phyloP scores from a whole-genome alignment of 2,329 filamentous ascomycete species.

The Scytalidium sp. region DNA sequence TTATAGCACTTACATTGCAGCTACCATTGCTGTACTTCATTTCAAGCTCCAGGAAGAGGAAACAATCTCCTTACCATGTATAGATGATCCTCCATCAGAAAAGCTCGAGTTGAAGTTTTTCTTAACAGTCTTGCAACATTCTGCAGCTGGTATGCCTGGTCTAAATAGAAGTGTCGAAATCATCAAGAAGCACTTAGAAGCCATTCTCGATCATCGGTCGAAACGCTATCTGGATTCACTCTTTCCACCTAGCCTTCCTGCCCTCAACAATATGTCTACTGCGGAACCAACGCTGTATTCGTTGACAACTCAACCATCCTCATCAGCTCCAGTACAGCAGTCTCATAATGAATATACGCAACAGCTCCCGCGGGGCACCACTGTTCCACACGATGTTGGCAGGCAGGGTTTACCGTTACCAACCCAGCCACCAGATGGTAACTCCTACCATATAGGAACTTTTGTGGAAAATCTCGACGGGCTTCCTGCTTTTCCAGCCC shows the following conservation, averaged over 20 bases:
- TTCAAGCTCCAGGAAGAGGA: neutral
- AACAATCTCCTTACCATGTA: neutral
- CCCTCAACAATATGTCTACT: neutral
- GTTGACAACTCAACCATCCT: neutral
- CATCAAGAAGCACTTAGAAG: neutral
- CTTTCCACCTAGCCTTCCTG: neutral
- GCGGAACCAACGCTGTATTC: neutral
- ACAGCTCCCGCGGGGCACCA: neutral
- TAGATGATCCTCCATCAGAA: neutral
- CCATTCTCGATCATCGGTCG: neutral
- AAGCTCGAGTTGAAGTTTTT: neutral
- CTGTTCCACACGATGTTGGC: neutral
- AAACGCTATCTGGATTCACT: neutral
- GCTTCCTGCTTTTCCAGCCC: neutral
- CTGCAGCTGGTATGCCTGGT: neutral
- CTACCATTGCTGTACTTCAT: neutral
- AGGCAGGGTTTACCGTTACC: neutral
- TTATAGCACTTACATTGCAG: conserved; percentile 1
- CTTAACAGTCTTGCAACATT: neutral
- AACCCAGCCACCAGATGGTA: neutral
- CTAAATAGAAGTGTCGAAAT: neutral
- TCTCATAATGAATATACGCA: neutral
- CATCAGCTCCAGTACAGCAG: neutral
- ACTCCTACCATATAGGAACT: neutral
- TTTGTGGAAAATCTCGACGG: neutral